Evolutionary conservation across 1,139 yeast genomes (phyloP), one percentile per base, ranked within the genome.

Genomic region (Suhomyces anneliseae): DNA sequence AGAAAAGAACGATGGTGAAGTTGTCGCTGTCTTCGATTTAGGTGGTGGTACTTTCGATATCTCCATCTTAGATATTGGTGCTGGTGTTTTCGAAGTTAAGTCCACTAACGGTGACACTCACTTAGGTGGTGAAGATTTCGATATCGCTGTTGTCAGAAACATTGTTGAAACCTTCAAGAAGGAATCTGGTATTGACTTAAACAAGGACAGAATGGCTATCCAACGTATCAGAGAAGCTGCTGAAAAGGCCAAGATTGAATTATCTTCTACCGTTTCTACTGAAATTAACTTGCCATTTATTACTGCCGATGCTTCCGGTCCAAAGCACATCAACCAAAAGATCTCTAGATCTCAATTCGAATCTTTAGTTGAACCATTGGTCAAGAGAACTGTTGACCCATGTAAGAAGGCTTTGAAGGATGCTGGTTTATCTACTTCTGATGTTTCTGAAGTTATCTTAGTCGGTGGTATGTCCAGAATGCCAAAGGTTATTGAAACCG

Each of bases 391-490:
- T 52, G 74, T 92, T 59, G 97, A 92, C 69, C 99, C 99, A 65
- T 96, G 96, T 73, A 90, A 92, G 83, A 90, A 92, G 79, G 99
- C 99, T 53, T 79, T 93, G 71, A 93, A 92, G 81, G 99, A 95
- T 66, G 98, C 99, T 60, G 85, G 84, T 60, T 78, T 93, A 69
- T 62, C 85, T 56, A 82, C 96, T 49, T 86, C 95, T 53, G 95
- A 88, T 63, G 79, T 93, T 64, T 85, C 95, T 61, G 99, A 93
- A 76, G 98, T 93, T 61, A 87, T 93, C 68, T 82, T 93, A 59
- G 99, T 93, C 61, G 99, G 99, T 83, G 99, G 99, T 85, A 93
- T 92, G 99, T 87, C 98, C 55, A 90, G 99, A 82, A 93, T 93
- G 99, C 99, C 99, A 76, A 95, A 93, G 86, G 98, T 93, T 68